Conservation (phyloP, 2,329 filamentous ascomycete species). For the Paracorniculantispora psalliotae region DNA sequence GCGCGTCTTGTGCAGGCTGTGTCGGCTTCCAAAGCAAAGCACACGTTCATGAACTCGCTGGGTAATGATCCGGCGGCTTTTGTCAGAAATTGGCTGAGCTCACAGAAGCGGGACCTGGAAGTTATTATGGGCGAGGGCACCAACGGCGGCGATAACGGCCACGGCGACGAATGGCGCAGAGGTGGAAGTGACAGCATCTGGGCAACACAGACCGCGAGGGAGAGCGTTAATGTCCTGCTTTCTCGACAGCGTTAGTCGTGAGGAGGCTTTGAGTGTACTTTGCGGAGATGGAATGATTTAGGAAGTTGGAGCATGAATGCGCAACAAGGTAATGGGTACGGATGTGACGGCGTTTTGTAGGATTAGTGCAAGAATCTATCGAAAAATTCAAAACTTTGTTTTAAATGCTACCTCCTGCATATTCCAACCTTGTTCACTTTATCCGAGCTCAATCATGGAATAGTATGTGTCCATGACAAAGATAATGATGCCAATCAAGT, state of each 20-base stretch:
- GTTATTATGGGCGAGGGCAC: slow-evolving; percentile 79
- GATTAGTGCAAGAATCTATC: neutral
- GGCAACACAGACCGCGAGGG: slow-evolving; percentile 53
- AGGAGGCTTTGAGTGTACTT: neutral
- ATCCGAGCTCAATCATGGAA: too few relatives aligned
- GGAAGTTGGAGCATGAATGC: neutral
- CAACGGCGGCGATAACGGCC: slow-evolving; percentile 51
- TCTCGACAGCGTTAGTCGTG: slow-evolving; percentile 41
- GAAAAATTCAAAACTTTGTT: neutral
- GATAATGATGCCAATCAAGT: too few relatives aligned
- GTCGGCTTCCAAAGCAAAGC: slow-evolving; percentile 80
- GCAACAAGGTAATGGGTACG: neutral
- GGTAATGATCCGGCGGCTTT: slow-evolving; percentile 80
- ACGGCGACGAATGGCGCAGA: slow-evolving; percentile 64
- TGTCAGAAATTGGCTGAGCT: slow-evolving; percentile 80
- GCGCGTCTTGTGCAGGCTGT: slow-evolving; percentile 79
- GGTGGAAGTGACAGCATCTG: slow-evolving; percentile 52
- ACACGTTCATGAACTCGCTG: slow-evolving; percentile 77
- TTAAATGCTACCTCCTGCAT: neutral
- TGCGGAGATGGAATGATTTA: neutral
- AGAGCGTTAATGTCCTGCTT: slow-evolving; percentile 59
- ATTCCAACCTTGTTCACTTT: too few relatives aligned
- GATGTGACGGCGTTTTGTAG: slow-evolving; percentile 7
- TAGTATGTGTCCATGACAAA: too few relatives aligned
- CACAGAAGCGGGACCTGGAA: slow-evolving; percentile 85